Evolutionary conservation across 1,139 yeast species (phyloP).

Genomic region (Hemisphaericaspora lyxosophila): DNA sequence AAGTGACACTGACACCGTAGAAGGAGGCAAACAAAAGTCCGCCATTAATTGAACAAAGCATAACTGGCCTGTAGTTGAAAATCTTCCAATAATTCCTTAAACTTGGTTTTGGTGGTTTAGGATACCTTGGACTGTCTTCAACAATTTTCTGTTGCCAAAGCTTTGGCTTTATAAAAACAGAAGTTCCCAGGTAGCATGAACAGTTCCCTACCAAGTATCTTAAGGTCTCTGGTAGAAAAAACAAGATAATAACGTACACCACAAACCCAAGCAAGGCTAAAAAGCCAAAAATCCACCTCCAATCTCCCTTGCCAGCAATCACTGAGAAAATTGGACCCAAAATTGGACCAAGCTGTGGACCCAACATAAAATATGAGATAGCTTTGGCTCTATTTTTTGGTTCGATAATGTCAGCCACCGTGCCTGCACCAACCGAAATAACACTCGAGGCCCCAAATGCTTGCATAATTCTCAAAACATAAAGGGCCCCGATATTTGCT

Average conservation of each 20-base stretch:
- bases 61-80: conserved; percentile 43
- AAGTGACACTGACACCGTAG: conserved; percentile 55
- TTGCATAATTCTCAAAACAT: conserved; percentile 46
- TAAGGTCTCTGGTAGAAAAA: conserved; percentile 54
- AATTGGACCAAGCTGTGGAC: conserved; percentile 61
- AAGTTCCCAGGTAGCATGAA: conserved; percentile 19
- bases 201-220: conserved; percentile 59
- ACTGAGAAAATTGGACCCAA: conserved; percentile 53
- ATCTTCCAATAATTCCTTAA: conserved; percentile 36
- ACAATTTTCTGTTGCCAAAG: conserved; percentile 28
- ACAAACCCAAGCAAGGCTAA: conserved; percentile 44
- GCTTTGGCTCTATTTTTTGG: conserved; percentile 51
- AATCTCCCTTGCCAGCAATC: conserved; percentile 32
- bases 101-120: conserved; percentile 51
- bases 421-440: conserved; percentile 57
- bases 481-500: conserved; percentile 44
- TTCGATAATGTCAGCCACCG: conserved; percentile 50
- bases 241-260: conserved; percentile 38
- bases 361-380: conserved; percentile 56
- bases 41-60: conserved; percentile 48
- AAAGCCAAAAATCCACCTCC: conserved; percentile 63
- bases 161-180: conserved; percentile 28
- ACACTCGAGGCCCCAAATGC: conserved; percentile 59
- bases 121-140: conserved; percentile 27
- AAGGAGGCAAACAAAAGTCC: conserved; percentile 56